phyloP scores from a whole-genome alignment of 1,139 yeast genomes.

The Zygoascus meyerae region DNA sequence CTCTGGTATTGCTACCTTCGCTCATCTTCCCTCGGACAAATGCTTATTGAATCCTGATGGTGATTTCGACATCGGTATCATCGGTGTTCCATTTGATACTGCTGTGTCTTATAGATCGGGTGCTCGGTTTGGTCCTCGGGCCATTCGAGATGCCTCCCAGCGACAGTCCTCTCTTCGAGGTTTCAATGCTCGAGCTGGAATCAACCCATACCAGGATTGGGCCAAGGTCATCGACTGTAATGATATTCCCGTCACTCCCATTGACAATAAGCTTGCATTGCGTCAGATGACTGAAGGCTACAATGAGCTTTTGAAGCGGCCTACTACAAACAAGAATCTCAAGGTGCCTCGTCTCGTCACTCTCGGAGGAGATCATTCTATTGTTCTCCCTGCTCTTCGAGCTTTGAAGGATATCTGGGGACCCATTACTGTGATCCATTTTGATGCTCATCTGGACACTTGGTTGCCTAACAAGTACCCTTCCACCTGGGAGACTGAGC shows the following conservation, averaged over 20 bases:
- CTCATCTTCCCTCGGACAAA: slow-evolving; percentile 55
- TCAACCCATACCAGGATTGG: slow-evolving; percentile 52
- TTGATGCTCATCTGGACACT: slow-evolving; percentile 72
- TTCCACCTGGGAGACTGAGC: slow-evolving; percentile 20
- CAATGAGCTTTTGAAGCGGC: slow-evolving; percentile 53
- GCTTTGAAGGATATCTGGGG: slow-evolving; percentile 57
- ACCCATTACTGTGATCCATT: slow-evolving; percentile 62
- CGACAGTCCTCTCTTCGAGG: slow-evolving; percentile 36
- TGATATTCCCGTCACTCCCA: slow-evolving; percentile 75
- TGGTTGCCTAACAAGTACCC: slow-evolving; percentile 45
- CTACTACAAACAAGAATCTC: slow-evolving; percentile 11
- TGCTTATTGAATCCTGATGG: slow-evolving; percentile 44
- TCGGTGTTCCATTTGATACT: slow-evolving; percentile 77
- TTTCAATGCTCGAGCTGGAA: slow-evolving; percentile 53
- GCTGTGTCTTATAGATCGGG: slow-evolving; percentile 71
- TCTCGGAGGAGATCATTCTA: slow-evolving; percentile 51
- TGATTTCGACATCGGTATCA: slow-evolving; percentile 56
- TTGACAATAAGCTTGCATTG: slow-evolving; percentile 66
- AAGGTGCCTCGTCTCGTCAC: slow-evolving; percentile 21
- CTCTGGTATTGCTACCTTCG: slow-evolving; percentile 46
- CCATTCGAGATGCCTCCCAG: slow-evolving; percentile 69
- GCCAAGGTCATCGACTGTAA: slow-evolving; percentile 72
- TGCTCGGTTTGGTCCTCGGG: slow-evolving; percentile 77
- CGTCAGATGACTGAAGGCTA: slow-evolving; percentile 64
- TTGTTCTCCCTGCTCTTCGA: slow-evolving; percentile 61